Conservation (phyloP, 805 yeast genomes). For the Saccharomycopsis babjevae region DNA sequence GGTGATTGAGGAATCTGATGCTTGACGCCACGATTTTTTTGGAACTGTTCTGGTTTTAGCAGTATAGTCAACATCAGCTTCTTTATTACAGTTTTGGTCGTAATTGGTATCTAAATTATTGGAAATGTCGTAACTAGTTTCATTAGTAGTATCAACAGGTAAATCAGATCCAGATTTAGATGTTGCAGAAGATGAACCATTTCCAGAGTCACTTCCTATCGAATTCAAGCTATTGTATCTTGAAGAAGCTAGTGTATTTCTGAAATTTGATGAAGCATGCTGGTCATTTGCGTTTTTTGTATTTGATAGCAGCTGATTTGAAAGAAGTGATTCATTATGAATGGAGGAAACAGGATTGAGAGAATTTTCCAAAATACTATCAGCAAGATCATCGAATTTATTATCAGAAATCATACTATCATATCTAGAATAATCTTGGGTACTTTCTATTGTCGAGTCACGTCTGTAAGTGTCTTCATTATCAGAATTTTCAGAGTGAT, state of each 20-base stretch:
- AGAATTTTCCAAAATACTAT: neutral
- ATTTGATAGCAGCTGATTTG: neutral
- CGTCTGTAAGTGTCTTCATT: conserved; percentile 26
- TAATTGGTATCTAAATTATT: neutral
- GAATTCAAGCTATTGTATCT: neutral
- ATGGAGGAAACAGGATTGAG: neutral
- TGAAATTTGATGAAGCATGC: neutral
- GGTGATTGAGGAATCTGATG: conserved; percentile 38
- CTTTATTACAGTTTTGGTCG: neutral
- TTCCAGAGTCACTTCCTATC: neutral
- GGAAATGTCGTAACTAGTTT: neutral
- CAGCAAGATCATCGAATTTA: neutral
- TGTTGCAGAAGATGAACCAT: neutral
- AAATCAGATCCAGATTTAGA: neutral
- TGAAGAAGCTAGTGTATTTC: neutral
- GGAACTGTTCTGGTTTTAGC: conserved; percentile 19
- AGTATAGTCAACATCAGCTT: neutral
- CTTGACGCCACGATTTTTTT: conserved; percentile 53
- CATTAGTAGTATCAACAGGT: neutral
- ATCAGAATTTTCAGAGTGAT: conserved; percentile 44
- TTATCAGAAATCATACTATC: neutral
- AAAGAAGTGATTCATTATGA: neutral
- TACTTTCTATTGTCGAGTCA: neutral
- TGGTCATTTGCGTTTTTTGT: neutral
- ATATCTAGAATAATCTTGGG: neutral